phyloP scores from a whole-genome alignment of 441 rosid species.

The Adansonia gregorii region DNA sequence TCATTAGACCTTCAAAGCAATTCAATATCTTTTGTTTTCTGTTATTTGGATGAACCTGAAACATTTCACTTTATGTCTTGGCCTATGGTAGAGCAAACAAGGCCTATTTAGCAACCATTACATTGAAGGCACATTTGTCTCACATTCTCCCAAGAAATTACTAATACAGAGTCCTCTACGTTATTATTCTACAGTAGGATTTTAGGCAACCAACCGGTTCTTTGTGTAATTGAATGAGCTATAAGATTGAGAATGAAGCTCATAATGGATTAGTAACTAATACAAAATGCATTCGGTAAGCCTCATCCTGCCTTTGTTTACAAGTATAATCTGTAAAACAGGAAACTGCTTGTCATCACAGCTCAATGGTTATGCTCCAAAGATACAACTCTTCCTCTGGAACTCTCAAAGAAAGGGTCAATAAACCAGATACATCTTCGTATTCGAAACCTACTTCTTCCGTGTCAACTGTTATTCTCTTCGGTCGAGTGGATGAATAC shows the following conservation, averaged over 20 bases:
- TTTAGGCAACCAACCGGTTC: no score
- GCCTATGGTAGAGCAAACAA: no score
- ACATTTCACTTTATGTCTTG: no score
- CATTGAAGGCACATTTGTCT: no score
- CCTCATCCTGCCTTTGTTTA: not conserved
- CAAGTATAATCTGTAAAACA: not conserved
- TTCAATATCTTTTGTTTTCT: not conserved
- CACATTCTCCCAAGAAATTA: no score
- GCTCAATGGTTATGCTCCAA: conserved; percentile 51
- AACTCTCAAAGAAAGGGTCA: conserved; percentile 44
- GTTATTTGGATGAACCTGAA: no score
- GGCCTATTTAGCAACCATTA: no score
- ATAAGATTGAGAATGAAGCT: no score
- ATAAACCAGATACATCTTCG: conserved; percentile 43
- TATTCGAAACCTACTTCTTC: conserved; percentile 43
- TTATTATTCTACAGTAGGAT: no score
- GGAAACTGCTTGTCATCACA: conserved; percentile 19
- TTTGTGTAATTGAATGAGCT: no score
- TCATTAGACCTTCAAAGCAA: not conserved
- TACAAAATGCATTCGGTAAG: not conserved
- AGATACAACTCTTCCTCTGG: conserved; percentile 54
- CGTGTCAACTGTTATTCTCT: conserved; percentile 41
- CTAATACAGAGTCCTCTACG: no score
- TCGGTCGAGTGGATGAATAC: conserved; percentile 49
- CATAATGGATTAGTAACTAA: no score